These are phyloP conservation scores for Leishmania gerbilli DNA, from an alignment of 208 protist genomes.

Conservation along the genomic window DNA sequence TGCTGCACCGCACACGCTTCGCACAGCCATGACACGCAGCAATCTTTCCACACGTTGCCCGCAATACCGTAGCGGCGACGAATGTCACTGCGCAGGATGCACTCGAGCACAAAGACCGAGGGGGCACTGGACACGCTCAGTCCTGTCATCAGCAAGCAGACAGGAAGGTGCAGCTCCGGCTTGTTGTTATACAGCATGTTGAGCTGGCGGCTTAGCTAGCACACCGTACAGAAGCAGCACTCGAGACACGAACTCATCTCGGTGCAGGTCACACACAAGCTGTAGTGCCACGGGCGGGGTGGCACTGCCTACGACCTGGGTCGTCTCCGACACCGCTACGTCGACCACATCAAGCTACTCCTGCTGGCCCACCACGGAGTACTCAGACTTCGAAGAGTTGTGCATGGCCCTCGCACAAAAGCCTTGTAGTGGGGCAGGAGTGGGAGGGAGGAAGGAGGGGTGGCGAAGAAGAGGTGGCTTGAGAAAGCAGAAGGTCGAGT, in stretches of 20 bases:
- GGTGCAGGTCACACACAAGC: conserved; percentile 25
- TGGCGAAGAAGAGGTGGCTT: too few species aligned
- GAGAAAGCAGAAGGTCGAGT: neutral
- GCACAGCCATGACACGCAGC: conserved; percentile 39
- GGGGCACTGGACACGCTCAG: conserved; percentile 8
- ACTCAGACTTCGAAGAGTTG: neutral
- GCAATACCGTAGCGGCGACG: conserved; percentile 35
- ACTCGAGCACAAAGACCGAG: conserved; percentile 13
- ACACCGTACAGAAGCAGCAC: conserved; percentile 29
- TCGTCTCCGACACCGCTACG: neutral
- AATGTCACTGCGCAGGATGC: conserved; percentile 14
- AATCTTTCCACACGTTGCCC: conserved; percentile 16
- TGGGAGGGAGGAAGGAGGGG: neutral
- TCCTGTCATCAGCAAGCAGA: conserved; percentile 4
- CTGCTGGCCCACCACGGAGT: conserved; percentile 7
- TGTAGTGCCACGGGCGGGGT: conserved; percentile 41
- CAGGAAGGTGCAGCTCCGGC: conserved; percentile 20
- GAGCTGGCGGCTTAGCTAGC: conserved; percentile 43
- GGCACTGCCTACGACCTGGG: neutral
- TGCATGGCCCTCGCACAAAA: neutral
- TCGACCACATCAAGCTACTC: neutral
- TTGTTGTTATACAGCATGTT: conserved; percentile 43
- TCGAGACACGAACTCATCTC: conserved; percentile 43
- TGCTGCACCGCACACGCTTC: conserved; percentile 46
- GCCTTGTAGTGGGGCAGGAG: neutral